Conservation (phyloP, 2,329 filamentous ascomycete species). For the Phialemoniopsis sp. region DNA sequence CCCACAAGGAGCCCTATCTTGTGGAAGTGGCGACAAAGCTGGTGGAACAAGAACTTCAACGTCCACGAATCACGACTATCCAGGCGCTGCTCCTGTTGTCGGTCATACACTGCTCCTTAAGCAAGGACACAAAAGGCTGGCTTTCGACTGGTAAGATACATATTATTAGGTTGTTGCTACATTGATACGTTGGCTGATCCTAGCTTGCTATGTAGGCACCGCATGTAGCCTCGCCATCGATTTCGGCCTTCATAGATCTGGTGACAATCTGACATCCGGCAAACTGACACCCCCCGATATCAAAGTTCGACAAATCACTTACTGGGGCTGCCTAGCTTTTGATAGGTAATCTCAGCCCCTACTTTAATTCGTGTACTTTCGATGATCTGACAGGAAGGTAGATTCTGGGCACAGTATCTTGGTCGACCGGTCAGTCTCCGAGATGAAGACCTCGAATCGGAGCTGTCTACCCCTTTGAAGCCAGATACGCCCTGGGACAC, state of each 20-base stretch:
- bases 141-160: not conserved
- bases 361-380: no score
- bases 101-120: not conserved
- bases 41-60: not conserved
- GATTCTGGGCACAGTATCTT: conserved; percentile 1
- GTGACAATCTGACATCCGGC: not conserved
- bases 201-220: no score
- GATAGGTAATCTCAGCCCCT: not conserved
- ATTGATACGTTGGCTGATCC: no score
- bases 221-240: no score
- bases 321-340: no score
- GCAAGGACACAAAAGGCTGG: conserved; percentile 1
- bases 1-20: no score
- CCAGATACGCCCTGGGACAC: not conserved
- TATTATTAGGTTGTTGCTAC: no score
- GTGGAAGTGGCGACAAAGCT: no score
- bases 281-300: not conserved
- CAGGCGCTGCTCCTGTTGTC: not conserved
- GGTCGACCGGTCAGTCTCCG: not conserved
- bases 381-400: no score
- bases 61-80: not conserved
- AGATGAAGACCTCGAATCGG: not conserved
- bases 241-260: not conserved
- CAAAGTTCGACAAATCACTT: not conserved
- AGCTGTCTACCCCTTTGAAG: not conserved